Base-by-base conservation (phyloP, 768 basidiomycete species). In the Boletus tylopilopsis region DNA sequence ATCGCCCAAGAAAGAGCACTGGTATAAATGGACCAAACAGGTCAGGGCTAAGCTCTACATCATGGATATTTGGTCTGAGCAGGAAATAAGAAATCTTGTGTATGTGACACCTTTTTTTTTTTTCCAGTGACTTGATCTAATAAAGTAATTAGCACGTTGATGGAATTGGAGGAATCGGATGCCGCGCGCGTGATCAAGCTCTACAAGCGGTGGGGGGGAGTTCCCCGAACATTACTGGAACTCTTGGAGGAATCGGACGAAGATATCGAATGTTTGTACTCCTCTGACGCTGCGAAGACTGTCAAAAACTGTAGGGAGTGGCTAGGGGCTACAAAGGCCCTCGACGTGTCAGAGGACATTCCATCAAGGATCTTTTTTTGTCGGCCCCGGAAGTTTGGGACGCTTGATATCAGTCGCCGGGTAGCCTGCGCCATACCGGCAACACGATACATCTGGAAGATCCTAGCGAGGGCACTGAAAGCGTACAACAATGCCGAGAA, bases 11-110 rank as follows among this genome's bases (percentile, higher is more conserved):
- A 1, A 8, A 10, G 8, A 9, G 0, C 40, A 24, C 2, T 50
- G 45, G 45, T 34, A 39, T 7, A 22, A 32, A 16, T 54, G 53
- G 53, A 54, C 30, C 7, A 47, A 43, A 12, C 19, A 40, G 1
- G 15, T 1, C 4, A 6, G 9, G 0, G 43, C 43, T 1, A 1
- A n/a, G 11, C 19, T 33, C 18, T 50, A 50, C 9, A 11, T 50
- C 1, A 53, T 46, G 44, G 30, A 50, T 6, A 23, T 54, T 4
- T 55, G 50, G 50, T 24, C 45, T 5, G 22, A 29, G 10, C 4
- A 45, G 6, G 54, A 53, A 19, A 19, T 48, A 10, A 5, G 1
- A 11, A 8, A 30, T 2, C 50, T 49, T 3, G 39, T 29, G 50
- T 53, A 13, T 34, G 47, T 42, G 18, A 29, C 27, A 16, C 15